Evolutionary conservation across 2,329 filamentous ascomycete genomes (phyloP), one percentile per base, ranked within the genome.

Genomic region (Claviceps quebecensis): DNA sequence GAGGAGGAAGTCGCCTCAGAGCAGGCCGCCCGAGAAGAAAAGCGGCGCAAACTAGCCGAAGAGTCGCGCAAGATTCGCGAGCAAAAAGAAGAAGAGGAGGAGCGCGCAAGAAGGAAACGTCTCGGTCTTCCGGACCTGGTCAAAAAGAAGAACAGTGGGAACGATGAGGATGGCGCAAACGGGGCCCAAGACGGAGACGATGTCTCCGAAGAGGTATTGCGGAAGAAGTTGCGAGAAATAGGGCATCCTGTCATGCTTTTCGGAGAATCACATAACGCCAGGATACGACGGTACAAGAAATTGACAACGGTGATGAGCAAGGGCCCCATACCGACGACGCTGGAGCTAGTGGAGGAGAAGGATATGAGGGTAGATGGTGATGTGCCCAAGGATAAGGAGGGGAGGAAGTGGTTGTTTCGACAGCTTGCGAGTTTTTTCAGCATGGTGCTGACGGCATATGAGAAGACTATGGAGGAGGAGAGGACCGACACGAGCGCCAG

Each of bases 371-470:
- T 97, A 23, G 72, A 80, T 1, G 72, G 75, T 16, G 73, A 72
- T 44, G 69, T 87, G 9, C 78, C 79, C 1, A 74, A 71, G 59
- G 85, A 90, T 58, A 71, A 71, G 19, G 78, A 82, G 41, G 85
- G 73, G 0, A 78, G 81, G 45, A 71, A 76, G 45, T 89, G 85
- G 67, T 72, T 98, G 41, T 91, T 85, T 70, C 77, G 91, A 11
- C 91, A 98, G 67, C 75, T 98, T 52, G 87, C 86, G 19, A 93
- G 87, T 47, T 98, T 96, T 72, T 97, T 98, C 71, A 94, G 87
- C 50, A 88, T 98, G 81, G 81, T 98, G n/a, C 72, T 98, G 53
- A 78, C 76, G 45, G 91, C 94, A 66, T 98, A 94, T 84, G 81
- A 90, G 59, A 64, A 71, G 41, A 89, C 90, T 5, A 78, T 98